phyloP scores from a whole-genome alignment of 305 asterid species.

The Rubia occidens region DNA sequence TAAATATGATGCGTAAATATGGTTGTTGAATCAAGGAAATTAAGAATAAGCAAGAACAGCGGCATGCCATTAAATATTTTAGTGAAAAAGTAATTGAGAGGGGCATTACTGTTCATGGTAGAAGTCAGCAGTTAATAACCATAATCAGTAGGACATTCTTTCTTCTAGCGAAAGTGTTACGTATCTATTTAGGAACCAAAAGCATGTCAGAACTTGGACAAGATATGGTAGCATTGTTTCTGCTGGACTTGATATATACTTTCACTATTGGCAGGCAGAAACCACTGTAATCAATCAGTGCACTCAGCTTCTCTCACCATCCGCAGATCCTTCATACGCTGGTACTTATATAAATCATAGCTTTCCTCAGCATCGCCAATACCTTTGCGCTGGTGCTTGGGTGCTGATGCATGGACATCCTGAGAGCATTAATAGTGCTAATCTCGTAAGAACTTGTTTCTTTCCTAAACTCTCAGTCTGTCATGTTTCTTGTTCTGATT shows the following conservation, averaged over 20 bases:
- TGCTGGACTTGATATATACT: constrained; percentile 9
- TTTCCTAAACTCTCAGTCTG: constrained; percentile 2
- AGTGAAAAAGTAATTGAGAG: not conserved
- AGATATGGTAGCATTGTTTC: constrained; percentile 9
- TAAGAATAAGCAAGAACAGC: not conserved
- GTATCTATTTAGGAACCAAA: not conserved
- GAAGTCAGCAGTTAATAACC: not conserved
- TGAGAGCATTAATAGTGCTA: constrained; percentile 77
- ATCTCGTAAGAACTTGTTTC: constrained; percentile 53
- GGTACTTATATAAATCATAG: constrained; percentile 77
- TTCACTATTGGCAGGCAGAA: constrained; percentile 62
- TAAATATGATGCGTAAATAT: not conserved
- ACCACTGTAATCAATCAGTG: constrained; percentile 84
- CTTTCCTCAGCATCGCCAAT: constrained; percentile 75
- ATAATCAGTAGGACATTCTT: not conserved
- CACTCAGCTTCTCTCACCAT: constrained; percentile 78
- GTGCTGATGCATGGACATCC: constrained; percentile 84
- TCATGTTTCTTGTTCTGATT: not conserved
- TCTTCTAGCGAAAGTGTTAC: not conserved
- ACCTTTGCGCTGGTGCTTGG: constrained; percentile 98
- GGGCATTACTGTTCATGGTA: not conserved
- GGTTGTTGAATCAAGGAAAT: not conserved
- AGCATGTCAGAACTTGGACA: not conserved
- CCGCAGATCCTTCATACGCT: constrained; percentile 80
- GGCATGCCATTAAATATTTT: not conserved